Percentiles rank a stretch among this genome's conserved stretches.
phyloP scores from a whole-genome alignment of 805 yeast genomes.

The Schwanniomyces sp. region DNA sequence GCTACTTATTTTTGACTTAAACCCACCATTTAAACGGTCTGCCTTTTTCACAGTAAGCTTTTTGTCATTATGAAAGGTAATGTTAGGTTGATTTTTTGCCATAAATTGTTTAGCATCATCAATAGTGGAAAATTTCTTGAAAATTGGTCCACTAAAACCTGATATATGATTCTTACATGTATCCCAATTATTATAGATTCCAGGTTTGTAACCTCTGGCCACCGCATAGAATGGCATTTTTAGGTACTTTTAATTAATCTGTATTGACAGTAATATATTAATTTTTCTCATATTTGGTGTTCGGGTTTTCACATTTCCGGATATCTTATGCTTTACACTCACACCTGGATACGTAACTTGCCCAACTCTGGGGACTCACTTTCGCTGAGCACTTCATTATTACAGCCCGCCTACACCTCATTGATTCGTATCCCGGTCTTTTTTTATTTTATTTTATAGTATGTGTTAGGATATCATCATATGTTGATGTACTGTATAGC shows the following conservation, averaged over 20 bases:
- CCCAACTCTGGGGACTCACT: no score
- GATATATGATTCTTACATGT: slow-evolving; percentile 51
- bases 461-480: no score
- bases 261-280: background rate
- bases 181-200: slow-evolving; percentile 63
- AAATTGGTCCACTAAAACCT: slow-evolving; percentile 58
- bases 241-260: background rate
- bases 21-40: background rate
- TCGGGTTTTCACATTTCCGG: no score
- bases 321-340: no score
- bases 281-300: background rate
- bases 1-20: background rate
- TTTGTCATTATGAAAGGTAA: background rate
- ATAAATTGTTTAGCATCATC: slow-evolving; percentile 45
- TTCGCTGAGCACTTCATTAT: no score
- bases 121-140: slow-evolving; percentile 51
- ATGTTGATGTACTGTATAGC: no score
- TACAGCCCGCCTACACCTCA: no score
- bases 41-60: background rate
- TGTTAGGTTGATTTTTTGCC: background rate
- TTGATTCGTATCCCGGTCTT: no score
- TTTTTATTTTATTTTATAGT: no score
- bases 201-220: slow-evolving; percentile 39
- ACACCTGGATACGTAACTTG: no score
- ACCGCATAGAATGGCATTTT: slow-evolving; percentile 36